phyloP scores from a whole-genome alignment of 306 rosid species.

The Fragaria iinumae region DNA sequence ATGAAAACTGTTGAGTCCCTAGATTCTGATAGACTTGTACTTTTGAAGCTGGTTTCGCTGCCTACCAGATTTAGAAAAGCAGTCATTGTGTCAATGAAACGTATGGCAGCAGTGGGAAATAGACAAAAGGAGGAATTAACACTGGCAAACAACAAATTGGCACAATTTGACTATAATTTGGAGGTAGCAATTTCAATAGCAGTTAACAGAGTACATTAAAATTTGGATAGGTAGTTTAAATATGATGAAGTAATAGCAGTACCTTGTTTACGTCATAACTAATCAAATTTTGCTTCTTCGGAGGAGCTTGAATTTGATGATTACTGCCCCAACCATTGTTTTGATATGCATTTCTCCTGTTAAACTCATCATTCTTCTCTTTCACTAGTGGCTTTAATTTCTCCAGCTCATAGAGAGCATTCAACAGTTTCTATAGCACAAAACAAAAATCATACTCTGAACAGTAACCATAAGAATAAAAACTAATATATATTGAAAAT shows the following conservation, averaged over 20 bases:
- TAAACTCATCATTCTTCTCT: constrained; percentile 64
- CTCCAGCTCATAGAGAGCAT: constrained; percentile 79
- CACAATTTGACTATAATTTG: neutral
- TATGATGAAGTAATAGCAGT: constrained; percentile 3
- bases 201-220: neutral
- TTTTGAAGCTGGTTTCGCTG: constrained; percentile 44
- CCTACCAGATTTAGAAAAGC: constrained; percentile 46
- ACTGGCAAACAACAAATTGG: constrained; percentile 14
- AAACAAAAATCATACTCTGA: constrained; percentile 25
- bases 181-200: neutral
- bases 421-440: constrained; percentile 54
- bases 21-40: constrained; percentile 44
- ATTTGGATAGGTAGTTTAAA: constrained; percentile 1
- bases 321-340: constrained; percentile 45
- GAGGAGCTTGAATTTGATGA: constrained; percentile 46
- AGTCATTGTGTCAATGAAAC: constrained; percentile 19
- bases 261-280: constrained; percentile 54
- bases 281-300: constrained; percentile 39
- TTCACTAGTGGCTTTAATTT: constrained; percentile 76
- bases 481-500: neutral
- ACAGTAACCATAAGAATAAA: constrained; percentile 4
- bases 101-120: constrained; percentile 12
- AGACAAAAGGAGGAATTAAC: neutral
- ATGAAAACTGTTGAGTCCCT: constrained; percentile 51
- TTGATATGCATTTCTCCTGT: constrained; percentile 41